Base-by-base conservation (phyloP, 441 rosid species). In the Adansonia gregorii region DNA sequence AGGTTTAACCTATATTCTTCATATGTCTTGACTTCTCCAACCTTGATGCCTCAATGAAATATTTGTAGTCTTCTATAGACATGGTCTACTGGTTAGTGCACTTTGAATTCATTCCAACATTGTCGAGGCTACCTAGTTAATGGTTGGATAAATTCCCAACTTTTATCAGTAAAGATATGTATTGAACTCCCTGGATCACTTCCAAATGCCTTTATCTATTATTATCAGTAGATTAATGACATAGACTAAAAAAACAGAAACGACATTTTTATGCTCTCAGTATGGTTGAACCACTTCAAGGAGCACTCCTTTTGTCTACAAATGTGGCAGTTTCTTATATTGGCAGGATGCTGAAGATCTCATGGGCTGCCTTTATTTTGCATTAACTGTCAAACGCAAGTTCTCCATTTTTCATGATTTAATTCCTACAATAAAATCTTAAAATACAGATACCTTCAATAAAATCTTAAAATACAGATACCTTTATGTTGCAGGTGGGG, bases 401-500 rank as follows among this genome's bases (percentile, higher is more conserved):
- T 67, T 67, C 8, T 2, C 45, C n/a, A 4, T 45, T 43, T 43
- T 19, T 67, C n/a, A 39, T 67, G 0, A 46, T 45, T 66, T 75
- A 78, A 51, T 27, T 67, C 71, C 24, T 45, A 6, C 55, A 45
- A 74, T 63, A 24, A 67, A 67, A 67, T 39, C 43, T 49, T 51
- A 54, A 49, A 27, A 27, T 54, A 6, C 10, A 31, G 48, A 71
- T 31, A 52, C 76, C 5, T 78, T 19, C 55, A 45, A 74, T 61
- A 24, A 67, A 67, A 67, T 39, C 43, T 49, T 51, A 54, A 48
- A 24, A 24, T 54, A 6, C n/a, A 31, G 27, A 71, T 31, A 52
- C 76, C 8, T 78, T 19, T 56, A 48, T n/a, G 3, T n/a, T 81
- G 35, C 74, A 91, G 95, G 93, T 80, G 78, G 91, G 75, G 84